Conservation (phyloP, 257 asterid species). For the Jacaranda mimosifolia region DNA sequence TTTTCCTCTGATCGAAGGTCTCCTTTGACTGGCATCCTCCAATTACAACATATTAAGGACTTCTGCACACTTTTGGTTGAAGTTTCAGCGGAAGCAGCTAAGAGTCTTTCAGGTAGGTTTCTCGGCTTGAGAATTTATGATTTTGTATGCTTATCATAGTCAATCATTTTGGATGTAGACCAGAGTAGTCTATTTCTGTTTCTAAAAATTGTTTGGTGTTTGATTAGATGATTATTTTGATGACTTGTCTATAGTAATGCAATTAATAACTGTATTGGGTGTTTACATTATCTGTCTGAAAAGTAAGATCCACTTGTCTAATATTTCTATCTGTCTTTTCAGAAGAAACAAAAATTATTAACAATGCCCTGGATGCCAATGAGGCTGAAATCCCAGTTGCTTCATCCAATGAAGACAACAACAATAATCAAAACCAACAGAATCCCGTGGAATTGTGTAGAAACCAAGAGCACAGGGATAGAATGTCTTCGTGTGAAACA, state of each 20-base stretch:
- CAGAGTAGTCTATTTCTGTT: no score
- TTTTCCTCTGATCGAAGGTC: slow-evolving; percentile 49
- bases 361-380: slow-evolving; percentile 29
- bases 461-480: slow-evolving; percentile 30
- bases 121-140: not conserved
- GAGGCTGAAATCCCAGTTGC: slow-evolving; percentile 38
- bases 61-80: slow-evolving; percentile 63
- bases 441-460: slow-evolving; percentile 23
- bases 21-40: slow-evolving; percentile 62
- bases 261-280: not conserved
- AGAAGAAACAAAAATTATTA: slow-evolving; percentile 41
- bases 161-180: slow-evolving; percentile 1
- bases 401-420: slow-evolving; percentile 42
- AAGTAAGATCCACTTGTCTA: slow-evolving; percentile 16
- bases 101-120: slow-evolving; percentile 52
- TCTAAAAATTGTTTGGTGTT: not conserved
- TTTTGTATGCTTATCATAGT: slow-evolving; percentile 1
- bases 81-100: slow-evolving; percentile 66
- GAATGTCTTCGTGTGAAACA: slow-evolving; percentile 40
- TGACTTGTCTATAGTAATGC: slow-evolving; percentile 21
- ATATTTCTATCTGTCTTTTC: slow-evolving; percentile 32
- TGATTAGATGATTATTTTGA: not conserved
- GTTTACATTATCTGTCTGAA: not conserved
- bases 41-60: slow-evolving; percentile 55
- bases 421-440: slow-evolving; percentile 36